Conservation (phyloP, 2,329 filamentous ascomycete species). For the Penicillium sp. region DNA sequence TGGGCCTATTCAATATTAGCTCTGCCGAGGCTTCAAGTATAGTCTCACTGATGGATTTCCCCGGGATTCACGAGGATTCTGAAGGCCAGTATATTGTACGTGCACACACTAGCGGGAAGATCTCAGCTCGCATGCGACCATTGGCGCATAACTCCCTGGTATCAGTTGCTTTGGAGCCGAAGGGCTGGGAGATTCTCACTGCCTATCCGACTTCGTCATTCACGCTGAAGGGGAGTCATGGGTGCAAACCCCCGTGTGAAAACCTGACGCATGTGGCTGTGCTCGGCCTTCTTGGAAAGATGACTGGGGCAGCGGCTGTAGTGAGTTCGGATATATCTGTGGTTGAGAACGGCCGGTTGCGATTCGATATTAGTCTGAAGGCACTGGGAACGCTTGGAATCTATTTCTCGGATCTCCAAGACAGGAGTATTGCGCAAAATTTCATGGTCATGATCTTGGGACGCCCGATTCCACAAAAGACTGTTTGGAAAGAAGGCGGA, state of each 20-base stretch:
- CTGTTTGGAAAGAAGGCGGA: slow-evolving; percentile 55
- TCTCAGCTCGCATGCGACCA: slow-evolving; percentile 47
- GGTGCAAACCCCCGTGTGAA: slow-evolving; percentile 41
- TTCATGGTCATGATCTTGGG: slow-evolving; percentile 76
- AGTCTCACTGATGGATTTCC: slow-evolving; percentile 68
- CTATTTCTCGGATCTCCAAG: slow-evolving; percentile 69
- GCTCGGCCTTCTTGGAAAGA: slow-evolving; percentile 79
- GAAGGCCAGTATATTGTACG: slow-evolving; percentile 66
- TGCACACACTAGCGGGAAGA: slow-evolving; percentile 65
- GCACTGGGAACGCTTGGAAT: slow-evolving; percentile 71
- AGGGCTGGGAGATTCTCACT: slow-evolving; percentile 78
- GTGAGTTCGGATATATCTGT: slow-evolving; percentile 60
- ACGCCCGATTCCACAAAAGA: slow-evolving; percentile 64
- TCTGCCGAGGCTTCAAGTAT: slow-evolving; percentile 64
- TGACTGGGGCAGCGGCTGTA: slow-evolving; percentile 82
- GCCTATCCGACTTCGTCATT: slow-evolving; percentile 67
- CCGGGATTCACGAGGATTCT: slow-evolving; percentile 59
- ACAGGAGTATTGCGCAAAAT: slow-evolving; percentile 60
- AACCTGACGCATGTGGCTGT: slow-evolving; percentile 56
- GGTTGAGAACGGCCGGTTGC: slow-evolving; percentile 59
- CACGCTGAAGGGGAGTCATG: slow-evolving; percentile 30
- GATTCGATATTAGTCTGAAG: slow-evolving; percentile 70
- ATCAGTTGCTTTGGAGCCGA: slow-evolving; percentile 60
- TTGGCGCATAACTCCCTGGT: slow-evolving; percentile 51
- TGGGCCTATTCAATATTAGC: slow-evolving; percentile 83